Evolutionary conservation across 208 protist species (phyloP), one percentile per base, ranked within the genome.

Genomic region (Jaenimonas drosophilae): DNA sequence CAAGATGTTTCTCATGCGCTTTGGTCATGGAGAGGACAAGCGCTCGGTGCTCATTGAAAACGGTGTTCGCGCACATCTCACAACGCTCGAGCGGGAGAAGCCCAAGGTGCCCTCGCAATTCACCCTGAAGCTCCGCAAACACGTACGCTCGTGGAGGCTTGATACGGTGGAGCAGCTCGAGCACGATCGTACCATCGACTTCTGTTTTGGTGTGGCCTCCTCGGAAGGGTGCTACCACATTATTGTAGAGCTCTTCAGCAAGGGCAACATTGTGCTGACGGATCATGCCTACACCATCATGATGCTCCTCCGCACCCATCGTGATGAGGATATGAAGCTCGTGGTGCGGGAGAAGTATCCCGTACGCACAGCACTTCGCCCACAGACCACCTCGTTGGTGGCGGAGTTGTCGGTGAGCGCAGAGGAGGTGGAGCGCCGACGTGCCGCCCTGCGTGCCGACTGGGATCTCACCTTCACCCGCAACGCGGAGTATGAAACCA

Each of bases 201-300:
- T 99, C 56, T 89, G 77, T 25, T 98, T 98, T 67, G 95, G 93
- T 26, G 69, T 80, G 2, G 41, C 64, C 27, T 46, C 38, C 12
- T 53, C 55, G 3, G 67, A 68, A 29, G 92, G 69, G n/a, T 84
- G 72, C 33, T 85, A 79, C 37, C 82, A 90, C 50, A 82, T 95
- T 27, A 79, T 95, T 38, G 31, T 94, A 36, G 86, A 96, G 44
- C 70, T 96, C 20, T 95, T 92, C 57, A 59, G 64, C 3, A 92
- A 97, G 62, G 97, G 97, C 32, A 99, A 99, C 70, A 61, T 99
- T 36, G 76, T 98, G 25, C 64, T 99, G 0, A 97, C 95, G 2
- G 94, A 99, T 57, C 52, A 76, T 20, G 54, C 80, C 28, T 96
- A 97, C 61, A 83, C 49, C 21, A 98, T 98, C 49, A 59, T 97